phyloP scores from a whole-genome alignment of 768 basidiomycete species.

The Lactifluus hygrophoroides region DNA sequence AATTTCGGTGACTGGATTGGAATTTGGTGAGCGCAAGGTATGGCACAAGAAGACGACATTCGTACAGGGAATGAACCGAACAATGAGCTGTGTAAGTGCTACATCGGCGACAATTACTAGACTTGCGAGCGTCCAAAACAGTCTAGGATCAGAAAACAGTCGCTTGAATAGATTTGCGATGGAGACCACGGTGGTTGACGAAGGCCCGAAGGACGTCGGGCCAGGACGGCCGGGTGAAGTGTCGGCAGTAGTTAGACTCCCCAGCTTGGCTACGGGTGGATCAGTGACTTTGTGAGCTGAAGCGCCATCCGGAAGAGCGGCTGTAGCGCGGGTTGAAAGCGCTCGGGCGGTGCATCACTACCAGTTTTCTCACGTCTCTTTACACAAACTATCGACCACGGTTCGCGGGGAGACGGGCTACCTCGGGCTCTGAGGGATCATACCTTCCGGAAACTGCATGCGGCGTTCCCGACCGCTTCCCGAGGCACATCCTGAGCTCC shows the following conservation, averaged over 20 bases:
- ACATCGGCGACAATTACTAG: slow-evolving; percentile 69
- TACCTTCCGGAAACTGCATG: slow-evolving; percentile 26
- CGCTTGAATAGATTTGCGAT: slow-evolving; percentile 1
- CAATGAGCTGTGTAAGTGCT: slow-evolving; percentile 69
- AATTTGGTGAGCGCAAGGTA: slow-evolving; percentile 17
- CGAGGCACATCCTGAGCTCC: slow-evolving; percentile 43
- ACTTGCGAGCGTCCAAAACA: slow-evolving; percentile 60
- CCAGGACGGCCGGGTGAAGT: neutral
- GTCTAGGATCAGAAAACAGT: slow-evolving; percentile 44
- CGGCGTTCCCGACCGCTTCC: slow-evolving; percentile 31
- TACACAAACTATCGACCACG: neutral
- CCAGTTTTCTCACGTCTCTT: neutral
- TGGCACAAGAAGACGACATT: slow-evolving; percentile 27
- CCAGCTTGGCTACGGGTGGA: slow-evolving; percentile 5
- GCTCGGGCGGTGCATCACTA: too few species aligned
- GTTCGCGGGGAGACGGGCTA: neutral
- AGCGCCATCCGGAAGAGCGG: too few species aligned
- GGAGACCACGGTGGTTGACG: neutral
- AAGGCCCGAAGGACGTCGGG: neutral
- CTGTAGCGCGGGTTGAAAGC: too few species aligned
- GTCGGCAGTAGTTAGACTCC: neutral
- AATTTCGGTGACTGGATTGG: slow-evolving; percentile 83
- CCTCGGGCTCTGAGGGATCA: slow-evolving; percentile 2
- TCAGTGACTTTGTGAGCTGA: too few species aligned
- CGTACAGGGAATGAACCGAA: slow-evolving; percentile 73